These are phyloP conservation scores for sweet orange (Citrus sinensis) DNA, from an alignment of 345 rosid genomes.

Conservation along the genomic window DNA sequence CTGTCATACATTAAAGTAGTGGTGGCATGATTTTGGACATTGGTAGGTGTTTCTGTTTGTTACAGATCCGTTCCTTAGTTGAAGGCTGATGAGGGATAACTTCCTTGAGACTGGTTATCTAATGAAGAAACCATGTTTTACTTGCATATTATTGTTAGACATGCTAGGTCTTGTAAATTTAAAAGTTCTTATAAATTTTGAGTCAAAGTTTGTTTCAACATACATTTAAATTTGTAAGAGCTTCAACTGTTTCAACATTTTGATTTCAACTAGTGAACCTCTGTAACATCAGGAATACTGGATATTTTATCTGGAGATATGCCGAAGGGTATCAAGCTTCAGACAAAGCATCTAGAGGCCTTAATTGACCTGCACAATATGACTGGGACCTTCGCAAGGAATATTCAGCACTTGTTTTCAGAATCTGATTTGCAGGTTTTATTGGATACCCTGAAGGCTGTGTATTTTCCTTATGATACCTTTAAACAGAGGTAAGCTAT, in stretches of 20 bases:
- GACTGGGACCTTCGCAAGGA: constrained; percentile 82
- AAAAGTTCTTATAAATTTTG: neutral
- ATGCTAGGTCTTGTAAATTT: neutral
- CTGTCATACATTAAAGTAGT: neutral
- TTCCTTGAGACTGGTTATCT: neutral
- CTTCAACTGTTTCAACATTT: neutral
- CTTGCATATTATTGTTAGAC: neutral
- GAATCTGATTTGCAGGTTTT: constrained; percentile 76
- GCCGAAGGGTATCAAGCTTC: constrained; percentile 88
- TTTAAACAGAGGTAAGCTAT: constrained; percentile 81
- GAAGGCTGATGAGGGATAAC: neutral
- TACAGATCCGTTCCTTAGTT: neutral
- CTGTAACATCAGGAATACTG: constrained; percentile 56
- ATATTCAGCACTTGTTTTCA: constrained; percentile 85
- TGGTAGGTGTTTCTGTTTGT: neutral
- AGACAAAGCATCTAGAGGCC: constrained; percentile 89
- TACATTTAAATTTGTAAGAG: neutral
- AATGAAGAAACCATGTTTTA: neutral
- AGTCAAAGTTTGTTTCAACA: neutral
- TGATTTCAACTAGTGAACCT: constrained; percentile 1
- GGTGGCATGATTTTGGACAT: neutral
- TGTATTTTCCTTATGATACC: constrained; percentile 78
- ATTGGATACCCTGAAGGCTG: constrained; percentile 84
- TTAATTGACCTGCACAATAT: constrained; percentile 87
- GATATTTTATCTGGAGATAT: constrained; percentile 89